A percentile compares a stretch with the other conserved stretches of the same genome.
phyloP scores from a whole-genome alignment of 495 filamentous ascomycete species.

The Tetracladium marchalianum region DNA sequence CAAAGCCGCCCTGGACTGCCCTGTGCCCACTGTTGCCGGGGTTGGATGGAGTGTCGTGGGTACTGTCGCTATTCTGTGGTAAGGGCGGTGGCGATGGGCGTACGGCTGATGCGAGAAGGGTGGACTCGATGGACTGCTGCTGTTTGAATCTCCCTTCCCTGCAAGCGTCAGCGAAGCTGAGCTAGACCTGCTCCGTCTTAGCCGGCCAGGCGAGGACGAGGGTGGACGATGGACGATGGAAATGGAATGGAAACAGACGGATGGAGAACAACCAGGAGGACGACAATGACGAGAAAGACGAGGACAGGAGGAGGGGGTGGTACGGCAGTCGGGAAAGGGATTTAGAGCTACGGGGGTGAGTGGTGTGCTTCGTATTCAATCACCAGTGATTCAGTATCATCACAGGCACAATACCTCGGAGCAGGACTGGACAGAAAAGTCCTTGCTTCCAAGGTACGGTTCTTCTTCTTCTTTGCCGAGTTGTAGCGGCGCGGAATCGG shows the following conservation, averaged over 20 bases:
- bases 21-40: too few relatives aligned
- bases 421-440: too few relatives aligned
- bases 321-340: not conserved
- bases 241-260: conserved; percentile 7
- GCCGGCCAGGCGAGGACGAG: not conserved
- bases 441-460: too few relatives aligned
- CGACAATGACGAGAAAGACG: conserved; percentile 23
- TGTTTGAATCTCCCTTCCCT: too few relatives aligned
- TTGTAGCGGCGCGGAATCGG: too few relatives aligned
- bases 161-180: conserved; percentile 9
- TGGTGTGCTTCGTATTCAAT: too few relatives aligned
- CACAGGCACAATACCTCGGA: too few relatives aligned
- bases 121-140: conserved; percentile 3
- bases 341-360: not conserved
- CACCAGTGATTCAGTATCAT: too few relatives aligned
- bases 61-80: too few relatives aligned
- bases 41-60: too few relatives aligned
- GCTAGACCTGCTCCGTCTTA: not conserved
- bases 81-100: conserved; percentile 7
- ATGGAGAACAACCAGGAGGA: conserved; percentile 13
- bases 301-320: conserved; percentile 13
- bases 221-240: not conserved
- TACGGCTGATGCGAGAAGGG: conserved; percentile 15
- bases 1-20: conserved; percentile 1
- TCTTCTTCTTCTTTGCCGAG: too few relatives aligned